Evolutionary conservation across 108 stramenopile genomes (phyloP).

Genomic region (Skeletonema potamos): DNA sequence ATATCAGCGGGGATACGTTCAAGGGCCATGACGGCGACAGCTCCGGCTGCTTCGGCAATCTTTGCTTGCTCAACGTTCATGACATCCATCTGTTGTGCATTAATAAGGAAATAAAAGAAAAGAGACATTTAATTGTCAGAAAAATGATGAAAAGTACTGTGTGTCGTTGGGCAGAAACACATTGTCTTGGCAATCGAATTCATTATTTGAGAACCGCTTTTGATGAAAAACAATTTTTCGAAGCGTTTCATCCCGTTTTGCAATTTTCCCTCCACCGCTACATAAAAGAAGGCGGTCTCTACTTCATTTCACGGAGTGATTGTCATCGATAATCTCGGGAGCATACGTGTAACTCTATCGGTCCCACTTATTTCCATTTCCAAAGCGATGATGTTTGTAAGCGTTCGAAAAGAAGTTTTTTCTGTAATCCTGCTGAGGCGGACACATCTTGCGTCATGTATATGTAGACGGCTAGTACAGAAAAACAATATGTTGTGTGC

Average conservation of each 20-base stretch:
- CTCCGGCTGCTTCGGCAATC: conserved; percentile 97
- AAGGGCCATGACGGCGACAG: conserved; percentile 99
- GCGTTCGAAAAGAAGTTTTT: not conserved
- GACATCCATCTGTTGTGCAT: conserved; percentile 87
- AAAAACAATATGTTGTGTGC: no score
- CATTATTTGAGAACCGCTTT: no score
- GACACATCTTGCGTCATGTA: not conserved
- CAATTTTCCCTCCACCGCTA: no score
- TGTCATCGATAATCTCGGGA: not conserved
- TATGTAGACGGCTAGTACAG: not conserved
- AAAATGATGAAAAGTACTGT: not conserved
- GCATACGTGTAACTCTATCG: not conserved
- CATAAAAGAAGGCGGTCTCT: not conserved
- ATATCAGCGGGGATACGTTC: conserved; percentile 99
- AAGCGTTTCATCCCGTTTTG: not conserved
- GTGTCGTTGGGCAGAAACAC: not conserved
- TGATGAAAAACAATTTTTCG: not conserved
- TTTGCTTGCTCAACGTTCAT: conserved; percentile 96
- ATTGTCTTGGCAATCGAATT: not conserved
- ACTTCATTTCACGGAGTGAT: not conserved
- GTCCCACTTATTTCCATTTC: not conserved
- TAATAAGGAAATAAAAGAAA: not conserved
- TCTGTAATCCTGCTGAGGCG: not conserved
- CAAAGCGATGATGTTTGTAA: not conserved
- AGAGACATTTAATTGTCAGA: not conserved